phyloP scores from a whole-genome alignment of 2,329 filamentous ascomycete genomes.

The Aureobasidium sp. region DNA sequence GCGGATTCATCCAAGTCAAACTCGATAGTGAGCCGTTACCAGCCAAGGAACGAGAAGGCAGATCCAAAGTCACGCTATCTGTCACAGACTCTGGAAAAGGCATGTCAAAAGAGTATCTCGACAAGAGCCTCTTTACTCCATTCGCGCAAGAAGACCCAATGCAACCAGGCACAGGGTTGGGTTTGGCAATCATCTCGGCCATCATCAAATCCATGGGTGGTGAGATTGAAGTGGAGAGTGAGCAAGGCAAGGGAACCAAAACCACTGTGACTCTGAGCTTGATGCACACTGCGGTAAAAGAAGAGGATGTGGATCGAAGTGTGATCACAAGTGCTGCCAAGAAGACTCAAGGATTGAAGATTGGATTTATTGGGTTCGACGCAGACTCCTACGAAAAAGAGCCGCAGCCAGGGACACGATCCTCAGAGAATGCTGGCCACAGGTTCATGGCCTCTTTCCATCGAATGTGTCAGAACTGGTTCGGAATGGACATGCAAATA shows the following conservation, averaged over 20 bases:
- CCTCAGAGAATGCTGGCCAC: conserved; percentile 2
- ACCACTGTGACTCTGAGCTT: neutral
- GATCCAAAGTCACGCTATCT: neutral
- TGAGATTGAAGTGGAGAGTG: conserved; percentile 46
- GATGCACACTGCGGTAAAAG: neutral
- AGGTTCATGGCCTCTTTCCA: conserved; percentile 11
- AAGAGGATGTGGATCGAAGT: conserved; percentile 8
- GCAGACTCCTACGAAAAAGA: neutral
- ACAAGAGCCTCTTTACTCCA: conserved; percentile 52
- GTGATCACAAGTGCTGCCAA: neutral
- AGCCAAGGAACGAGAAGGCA: neutral
- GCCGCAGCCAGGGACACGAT: neutral
- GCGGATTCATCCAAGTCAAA: conserved; percentile 32
- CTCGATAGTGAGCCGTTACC: conserved; percentile 2
- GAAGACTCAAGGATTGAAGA: neutral
- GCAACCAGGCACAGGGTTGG: conserved; percentile 53
- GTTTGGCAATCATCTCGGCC: conserved; percentile 52
- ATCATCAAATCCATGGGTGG: conserved; percentile 54
- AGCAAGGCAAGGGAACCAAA: conserved; percentile 44
- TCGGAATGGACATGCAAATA: conserved; percentile 9
- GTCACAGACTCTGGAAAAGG: conserved; percentile 58
- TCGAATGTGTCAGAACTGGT: conserved; percentile 10
- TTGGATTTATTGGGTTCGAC: conserved; percentile 8
- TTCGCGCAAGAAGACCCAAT: conserved; percentile 57
- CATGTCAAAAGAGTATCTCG: conserved; percentile 54